Base-by-base conservation (phyloP, 1,139 yeast species). In the Yamadazyma sp. region DNA sequence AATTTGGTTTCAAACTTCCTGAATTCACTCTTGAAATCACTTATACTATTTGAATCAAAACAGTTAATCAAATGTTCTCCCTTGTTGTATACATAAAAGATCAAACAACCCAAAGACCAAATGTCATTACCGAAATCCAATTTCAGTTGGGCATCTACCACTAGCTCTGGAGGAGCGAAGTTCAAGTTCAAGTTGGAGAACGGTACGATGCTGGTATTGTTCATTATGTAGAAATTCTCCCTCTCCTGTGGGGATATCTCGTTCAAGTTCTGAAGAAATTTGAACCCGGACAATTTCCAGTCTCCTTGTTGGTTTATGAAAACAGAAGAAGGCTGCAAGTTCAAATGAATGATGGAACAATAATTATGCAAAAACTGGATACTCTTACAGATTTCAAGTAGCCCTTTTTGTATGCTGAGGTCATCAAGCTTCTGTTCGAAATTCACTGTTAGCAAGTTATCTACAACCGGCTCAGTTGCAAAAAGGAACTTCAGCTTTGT, bases 241-340 rank as follows among this genome's bases (percentile, higher is more conserved):
- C 81, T 64, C 58, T 58, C 80, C 56, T 40, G 73, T 17, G 64
- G 71, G 2, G 77, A 61, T 5, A 77, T 64, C 34, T 73, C 75
- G 47, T 60, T 73, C 39, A 79, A 51, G 42, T 75, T 75, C 31
- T 83, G 83, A 20, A 87, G 59, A 51, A 84, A 84, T 36, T 77
- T 77, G 47, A 86, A 74, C 1, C 98, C 97, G 7, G 85, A 77
- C 2, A 92, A 60, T 60, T 91, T 92, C 98, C 98, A 94, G 61
- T 92, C 98, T 1, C 95, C 94, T 50, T 85, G 89, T 31, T 79
- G 82, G 49, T 86, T 91, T 18, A 92, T 75, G 44, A 83, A 77
- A 1, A 92, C 71, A 0, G 96, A 79, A 11, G 77, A 67, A 1
- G 98, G 98, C 48, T 83, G 83, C 24, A 94, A 52, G 49, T 89